A percentile compares a stretch with the other conserved stretches of the same genome.
These are phyloP conservation scores for Ophiostoma perfectum DNA, from an alignment of 2,329 filamentous ascomycete species.

Conservation along the genomic window DNA sequence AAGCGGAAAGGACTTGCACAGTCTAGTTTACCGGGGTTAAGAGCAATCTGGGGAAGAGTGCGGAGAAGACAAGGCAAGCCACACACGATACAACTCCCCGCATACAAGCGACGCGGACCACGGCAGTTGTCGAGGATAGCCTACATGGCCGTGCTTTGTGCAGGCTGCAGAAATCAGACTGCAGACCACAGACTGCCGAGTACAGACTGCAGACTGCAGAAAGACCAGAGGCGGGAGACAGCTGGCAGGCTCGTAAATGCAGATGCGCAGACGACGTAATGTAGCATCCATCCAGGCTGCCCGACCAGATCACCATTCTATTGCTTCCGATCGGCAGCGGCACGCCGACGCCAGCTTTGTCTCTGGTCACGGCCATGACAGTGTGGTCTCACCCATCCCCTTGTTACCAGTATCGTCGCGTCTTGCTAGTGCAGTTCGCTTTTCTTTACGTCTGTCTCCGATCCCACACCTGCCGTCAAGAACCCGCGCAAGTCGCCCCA, in stretches of 20 bases:
- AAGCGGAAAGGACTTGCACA: neutral
- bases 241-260: neutral
- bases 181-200: neutral
- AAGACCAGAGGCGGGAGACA: neutral
- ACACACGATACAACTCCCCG: constrained; percentile 5
- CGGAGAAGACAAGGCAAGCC: neutral
- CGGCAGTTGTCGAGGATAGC: neutral
- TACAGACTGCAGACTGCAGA: neutral
- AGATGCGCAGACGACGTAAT: neutral
- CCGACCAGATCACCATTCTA: constrained; percentile 24
- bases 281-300: constrained; percentile 17
- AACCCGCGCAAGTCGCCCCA: neutral
- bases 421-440: too few species aligned
- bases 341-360: neutral
- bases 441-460: too few species aligned
- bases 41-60: neutral
- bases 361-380: too few species aligned
- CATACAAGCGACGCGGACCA: neutral
- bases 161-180: neutral
- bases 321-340: constrained; percentile 9
- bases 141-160: too few species aligned
- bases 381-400: too few species aligned
- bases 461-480: neutral
- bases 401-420: too few species aligned
- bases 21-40: neutral